These are phyloP conservation scores for Plicaturopsis crispa DNA, from an alignment of 768 basidiomycete genomes.

Conservation along the genomic window DNA sequence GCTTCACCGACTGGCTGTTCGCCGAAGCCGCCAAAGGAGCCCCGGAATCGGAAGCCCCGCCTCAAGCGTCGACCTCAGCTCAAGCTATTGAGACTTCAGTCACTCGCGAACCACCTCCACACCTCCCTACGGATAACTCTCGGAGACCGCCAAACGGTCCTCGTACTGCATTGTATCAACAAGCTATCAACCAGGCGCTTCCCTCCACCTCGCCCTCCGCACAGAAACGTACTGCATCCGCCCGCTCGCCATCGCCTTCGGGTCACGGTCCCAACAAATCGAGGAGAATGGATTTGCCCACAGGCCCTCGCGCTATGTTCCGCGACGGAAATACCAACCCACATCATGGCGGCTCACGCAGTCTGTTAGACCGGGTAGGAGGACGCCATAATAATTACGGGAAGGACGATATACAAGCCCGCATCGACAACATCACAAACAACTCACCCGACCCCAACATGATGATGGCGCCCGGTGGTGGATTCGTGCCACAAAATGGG, in stretches of 20 bases:
- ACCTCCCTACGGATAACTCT: conserved; percentile 29
- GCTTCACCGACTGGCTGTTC: conserved; percentile 89
- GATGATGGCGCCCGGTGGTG: conserved; percentile 39
- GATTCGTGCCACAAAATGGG: conserved; percentile 30
- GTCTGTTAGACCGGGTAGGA: conserved; percentile 79
- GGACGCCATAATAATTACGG: conserved; percentile 25
- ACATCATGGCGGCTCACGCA: conserved; percentile 33
- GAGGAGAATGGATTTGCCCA: conserved; percentile 70
- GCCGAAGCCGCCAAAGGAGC: conserved; percentile 67
- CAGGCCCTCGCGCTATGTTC: conserved; percentile 80
- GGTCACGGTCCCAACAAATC: conserved; percentile 61
- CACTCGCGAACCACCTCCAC: conserved; percentile 23
- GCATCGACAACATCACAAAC: conserved; percentile 72
- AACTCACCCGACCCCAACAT: conserved; percentile 37
- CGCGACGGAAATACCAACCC: too few species aligned
- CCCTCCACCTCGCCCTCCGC: conserved; percentile 39
- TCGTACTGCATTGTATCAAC: conserved; percentile 61
- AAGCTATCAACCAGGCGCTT: conserved; percentile 61
- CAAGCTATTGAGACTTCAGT: conserved; percentile 16
- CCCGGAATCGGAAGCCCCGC: conserved; percentile 37
- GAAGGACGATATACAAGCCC: conserved; percentile 68
- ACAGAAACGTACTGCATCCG: conserved; percentile 60
- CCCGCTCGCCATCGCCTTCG: conserved; percentile 58
- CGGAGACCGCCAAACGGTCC: conserved; percentile 39
- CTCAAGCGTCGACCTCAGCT: conserved; percentile 28